Evolutionary conservation across 2,329 filamentous ascomycete genomes (phyloP).

Genomic region (Alternaria longipes): DNA sequence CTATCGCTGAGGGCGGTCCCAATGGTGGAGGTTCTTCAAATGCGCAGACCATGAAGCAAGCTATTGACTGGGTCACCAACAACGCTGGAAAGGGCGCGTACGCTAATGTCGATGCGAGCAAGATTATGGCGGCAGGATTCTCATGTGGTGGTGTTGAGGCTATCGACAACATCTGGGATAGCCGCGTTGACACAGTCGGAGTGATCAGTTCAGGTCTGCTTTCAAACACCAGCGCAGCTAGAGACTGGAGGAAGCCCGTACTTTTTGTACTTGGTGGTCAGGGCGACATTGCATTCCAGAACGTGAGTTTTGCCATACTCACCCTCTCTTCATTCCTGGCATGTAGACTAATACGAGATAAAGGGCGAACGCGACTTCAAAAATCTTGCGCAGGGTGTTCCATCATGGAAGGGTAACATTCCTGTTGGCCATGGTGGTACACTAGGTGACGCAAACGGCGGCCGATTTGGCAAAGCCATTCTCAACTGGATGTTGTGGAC

Average conservation of each 20-base stretch:
- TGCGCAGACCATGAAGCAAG: no score
- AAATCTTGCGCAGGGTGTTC: conserved; percentile 19
- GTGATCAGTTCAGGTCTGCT: no score
- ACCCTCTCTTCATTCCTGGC: no score
- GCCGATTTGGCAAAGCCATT: conserved; percentile 25
- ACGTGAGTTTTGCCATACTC: conserved; percentile 13
- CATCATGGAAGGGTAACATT: conserved; percentile 34
- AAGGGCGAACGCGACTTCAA: conserved; percentile 32
- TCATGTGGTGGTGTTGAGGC: conserved; percentile 31
- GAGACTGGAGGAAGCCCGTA: conserved; percentile 23
- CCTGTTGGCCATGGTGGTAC: conserved; percentile 31
- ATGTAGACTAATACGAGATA: no score
- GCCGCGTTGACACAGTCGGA: background rate
- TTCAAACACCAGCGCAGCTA: background rate
- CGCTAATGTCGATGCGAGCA: conserved; percentile 29
- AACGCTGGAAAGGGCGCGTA: conserved; percentile 27
- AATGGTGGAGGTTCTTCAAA: no score
- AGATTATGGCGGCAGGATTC: conserved; percentile 27
- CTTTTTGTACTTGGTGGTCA: conserved; percentile 26
- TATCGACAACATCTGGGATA: conserved; percentile 18
- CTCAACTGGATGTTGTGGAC: conserved; percentile 26
- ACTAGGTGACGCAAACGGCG: conserved; percentile 22
- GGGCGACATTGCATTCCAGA: conserved; percentile 30
- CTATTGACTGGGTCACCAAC: background rate
- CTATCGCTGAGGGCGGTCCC: no score